Evolutionary conservation across 192 early-diverging fungal genomes (phyloP).

Genomic region (Rhizoclosmatium sp.): DNA sequence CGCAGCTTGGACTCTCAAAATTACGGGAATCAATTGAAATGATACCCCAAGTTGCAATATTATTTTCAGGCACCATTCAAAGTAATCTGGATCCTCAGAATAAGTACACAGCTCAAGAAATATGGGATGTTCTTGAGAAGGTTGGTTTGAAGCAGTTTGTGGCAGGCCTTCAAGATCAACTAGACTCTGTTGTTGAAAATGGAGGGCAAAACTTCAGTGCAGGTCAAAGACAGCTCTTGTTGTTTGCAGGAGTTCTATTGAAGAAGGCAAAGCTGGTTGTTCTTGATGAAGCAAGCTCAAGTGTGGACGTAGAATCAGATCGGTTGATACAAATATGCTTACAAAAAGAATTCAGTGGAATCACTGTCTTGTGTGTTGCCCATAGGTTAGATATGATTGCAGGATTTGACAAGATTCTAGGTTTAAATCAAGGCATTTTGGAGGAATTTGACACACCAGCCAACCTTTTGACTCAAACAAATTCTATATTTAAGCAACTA

Average conservation of each 20-base stretch:
- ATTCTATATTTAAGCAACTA: conserved; percentile 44
- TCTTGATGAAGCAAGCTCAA: conserved; percentile 66
- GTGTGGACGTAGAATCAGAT: conserved; percentile 71
- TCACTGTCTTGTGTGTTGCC: conserved; percentile 68
- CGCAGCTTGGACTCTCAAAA: conserved; percentile 43
- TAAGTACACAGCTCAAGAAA: conserved; percentile 36
- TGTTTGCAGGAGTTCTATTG: conserved; percentile 59
- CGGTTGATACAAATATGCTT: conserved; percentile 63
- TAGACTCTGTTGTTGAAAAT: conserved; percentile 66
- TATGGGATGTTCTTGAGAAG: conserved; percentile 26
- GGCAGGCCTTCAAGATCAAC: conserved; percentile 30
- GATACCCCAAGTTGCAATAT: conserved; percentile 90
- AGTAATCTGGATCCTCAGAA: conserved; percentile 76
- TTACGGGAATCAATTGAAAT: conserved; percentile 55
- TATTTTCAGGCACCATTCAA: conserved; percentile 57
- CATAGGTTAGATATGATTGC: conserved; percentile 63
- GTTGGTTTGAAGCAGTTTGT: conserved; percentile 56
- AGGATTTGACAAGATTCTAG: conserved; percentile 57
- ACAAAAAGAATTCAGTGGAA: conserved; percentile 62
- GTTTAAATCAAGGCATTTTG: conserved; percentile 49
- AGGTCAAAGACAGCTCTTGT: conserved; percentile 69
- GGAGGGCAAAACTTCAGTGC: conserved; percentile 74
- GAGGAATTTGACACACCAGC: conserved; percentile 60
- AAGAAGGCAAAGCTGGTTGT: conserved; percentile 32
- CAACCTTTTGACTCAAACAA: conserved; percentile 46